Percentiles rank a stretch among this genome's conserved stretches.
Conservation (phyloP, 1,284 basidiomycete genomes). For the Coniophora puteana region DNA sequence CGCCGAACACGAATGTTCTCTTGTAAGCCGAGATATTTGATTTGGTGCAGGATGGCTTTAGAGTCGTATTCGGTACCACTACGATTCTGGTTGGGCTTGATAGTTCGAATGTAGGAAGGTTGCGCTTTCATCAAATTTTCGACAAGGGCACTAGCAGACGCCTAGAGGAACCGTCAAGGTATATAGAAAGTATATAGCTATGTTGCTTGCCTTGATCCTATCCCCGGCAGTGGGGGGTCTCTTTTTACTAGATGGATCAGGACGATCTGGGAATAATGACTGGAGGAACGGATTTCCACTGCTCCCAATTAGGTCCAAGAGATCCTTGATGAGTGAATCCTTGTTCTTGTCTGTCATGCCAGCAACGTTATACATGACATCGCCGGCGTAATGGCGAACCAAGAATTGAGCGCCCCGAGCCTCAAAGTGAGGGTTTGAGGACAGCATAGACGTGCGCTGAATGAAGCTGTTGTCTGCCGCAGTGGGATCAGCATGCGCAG, state of each 20-base stretch:
- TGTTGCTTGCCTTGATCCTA: conserved; percentile 80
- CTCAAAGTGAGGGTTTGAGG: conserved; percentile 89
- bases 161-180: conserved; percentile 34
- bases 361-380: conserved; percentile 95
- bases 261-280: conserved; percentile 88
- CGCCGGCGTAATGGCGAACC: conserved; percentile 95
- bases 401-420: conserved; percentile 88
- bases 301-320: conserved; percentile 84
- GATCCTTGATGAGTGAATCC: conserved; percentile 93
- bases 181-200: conserved; percentile 5
- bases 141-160: conserved; percentile 91
- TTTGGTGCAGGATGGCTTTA: conserved; percentile 95
- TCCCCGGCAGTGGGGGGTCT: conserved; percentile 97
- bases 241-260: conserved; percentile 97
- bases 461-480: conserved; percentile 98
- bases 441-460: conserved; percentile 81
- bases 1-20: conserved; percentile 98
- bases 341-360: conserved; percentile 99
- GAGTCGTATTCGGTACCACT: conserved; percentile 90
- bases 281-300: conserved; percentile 87
- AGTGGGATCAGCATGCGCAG: conserved; percentile 94
- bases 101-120: conserved; percentile 98
- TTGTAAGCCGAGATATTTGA: conserved; percentile 98
- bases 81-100: conserved; percentile 98
- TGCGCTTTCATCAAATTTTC: conserved; percentile 95